Evolutionary conservation across 495 filamentous ascomycete species (phyloP), one percentile per base, ranked within the genome.

Genomic region (Penicillium silybi): DNA sequence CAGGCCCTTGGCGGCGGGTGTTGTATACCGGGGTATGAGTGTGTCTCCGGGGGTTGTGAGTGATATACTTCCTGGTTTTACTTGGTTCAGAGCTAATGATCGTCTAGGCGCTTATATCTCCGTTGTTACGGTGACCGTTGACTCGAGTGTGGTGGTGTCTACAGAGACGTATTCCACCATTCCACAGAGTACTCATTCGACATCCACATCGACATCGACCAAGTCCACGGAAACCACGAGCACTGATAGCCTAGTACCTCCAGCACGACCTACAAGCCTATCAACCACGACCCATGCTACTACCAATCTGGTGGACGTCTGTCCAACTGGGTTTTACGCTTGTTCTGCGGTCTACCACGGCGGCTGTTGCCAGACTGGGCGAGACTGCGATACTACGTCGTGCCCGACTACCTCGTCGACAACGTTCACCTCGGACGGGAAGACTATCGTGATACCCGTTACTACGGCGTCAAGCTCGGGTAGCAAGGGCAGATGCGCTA

Each of bases 11-110:
- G 91, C 4, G 91, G 91, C 1, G 92, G 92, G 1, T 97, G 92
- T 58, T 97, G 92, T 64, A 85, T 95, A 41, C 77, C 86, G 1
- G 88, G 87, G 1, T 96, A 85, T 62, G 76, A 78, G 2, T 97
- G 92, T 65, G 78, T 83, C n/a, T 78, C 79, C 22, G 76, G 87
- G 32, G 93, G 92, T 17, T 97, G 92, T 90, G 62, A 80, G 83
- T 79, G 46, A 23, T 37, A 11, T 20, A 39, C 7, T 34, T 38
- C 45, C 39, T 13, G 3, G 8, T 35, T 52, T 6, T 23, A 18
- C 37, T 19, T 8, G n/a, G n/a, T n/a, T n/a, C 4, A 39, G 39
- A 6, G 10, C 44, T n/a, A 40, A 23, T 38, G 7, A 16, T 7
- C 15, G 1, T 58, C 8, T 23, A 74, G 75, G 76, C 50, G 68